Evolutionary conservation across 768 basidiomycete genomes (phyloP), one percentile per base, ranked within the genome.

Genomic region (Mycena galericulata): DNA sequence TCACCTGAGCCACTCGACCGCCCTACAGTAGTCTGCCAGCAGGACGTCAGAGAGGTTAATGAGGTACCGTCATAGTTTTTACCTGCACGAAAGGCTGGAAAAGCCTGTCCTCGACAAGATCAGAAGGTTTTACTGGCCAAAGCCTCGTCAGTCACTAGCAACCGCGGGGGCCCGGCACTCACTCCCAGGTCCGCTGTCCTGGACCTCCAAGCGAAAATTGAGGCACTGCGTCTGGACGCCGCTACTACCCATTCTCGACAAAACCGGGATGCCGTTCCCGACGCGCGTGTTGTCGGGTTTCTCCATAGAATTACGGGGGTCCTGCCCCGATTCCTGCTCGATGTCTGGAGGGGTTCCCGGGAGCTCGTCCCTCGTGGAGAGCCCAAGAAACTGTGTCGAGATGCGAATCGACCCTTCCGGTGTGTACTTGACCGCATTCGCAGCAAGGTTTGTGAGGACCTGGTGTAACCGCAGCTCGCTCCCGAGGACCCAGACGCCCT

Each of bases 391-490:
- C 53, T 73, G 67, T 1, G 68, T 65, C 41, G 61, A 55, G 41
- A 74, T 71, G 74, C 79, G 17, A 77, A 74, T 40, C 76, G 69
- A 63, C 79, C 80, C 59, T 32, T 72, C 72, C 4, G 74, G 73
- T 12, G 74, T 73, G 53, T 82, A 80, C 58, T 76, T 77, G 68
- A 84, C 78, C 17, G 80, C 80, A 57, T 82, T 82, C 29, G 77
- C 76, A 1, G 81, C 80, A 58, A 84, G 76, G 66, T 84, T 85
- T 51, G 79, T 81, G 32, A 76, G 68, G 18, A 80, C 74, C 62
- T 81, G 80, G 22, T 81, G 77, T 63, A 83, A 62, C 1, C 83
- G 74, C 73, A 83, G 79, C 67, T 84, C 83, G 68, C 82, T 81
- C 26, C 83, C 83, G n/a, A 83, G 72, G 49, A 84, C 83, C 80